Evolutionary conservation across 257 asterid species (phyloP).

Genomic region (Knoxia roxburghii): DNA sequence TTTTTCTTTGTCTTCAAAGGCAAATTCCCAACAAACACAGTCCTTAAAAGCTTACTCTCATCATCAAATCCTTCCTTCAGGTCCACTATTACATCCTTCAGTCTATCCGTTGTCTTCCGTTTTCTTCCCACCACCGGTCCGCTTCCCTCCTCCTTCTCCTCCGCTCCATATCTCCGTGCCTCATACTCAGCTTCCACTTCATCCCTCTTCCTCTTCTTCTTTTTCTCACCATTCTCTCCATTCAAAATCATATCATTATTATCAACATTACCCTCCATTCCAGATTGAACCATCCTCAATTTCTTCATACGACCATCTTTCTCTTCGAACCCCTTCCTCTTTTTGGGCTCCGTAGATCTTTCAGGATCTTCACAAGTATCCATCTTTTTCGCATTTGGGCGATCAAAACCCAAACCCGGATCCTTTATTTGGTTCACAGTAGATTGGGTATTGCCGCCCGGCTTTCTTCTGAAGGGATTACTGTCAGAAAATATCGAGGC

Average conservation of each 20-base stretch:
- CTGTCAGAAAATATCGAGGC: slow-evolving; percentile 58
- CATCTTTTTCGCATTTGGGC: neutral
- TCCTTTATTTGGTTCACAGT: slow-evolving; percentile 8
- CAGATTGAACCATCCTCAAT: slow-evolving; percentile 23
- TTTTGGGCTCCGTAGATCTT: slow-evolving; percentile 26
- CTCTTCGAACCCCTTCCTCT: slow-evolving; percentile 27
- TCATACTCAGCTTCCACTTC: slow-evolving; percentile 88
- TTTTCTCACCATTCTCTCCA: neutral
- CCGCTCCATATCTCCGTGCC: slow-evolving; percentile 51
- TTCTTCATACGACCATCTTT: slow-evolving; percentile 26
- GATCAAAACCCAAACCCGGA: neutral
- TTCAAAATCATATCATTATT: too few relatives aligned
- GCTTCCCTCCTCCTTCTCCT: slow-evolving; percentile 29
- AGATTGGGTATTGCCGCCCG: slow-evolving; percentile 22
- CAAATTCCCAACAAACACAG: slow-evolving; percentile 89
- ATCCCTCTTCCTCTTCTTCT: slow-evolving; percentile 84
- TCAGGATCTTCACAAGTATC: slow-evolving; percentile 17
- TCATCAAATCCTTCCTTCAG: slow-evolving; percentile 87
- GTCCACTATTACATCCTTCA: slow-evolving; percentile 62
- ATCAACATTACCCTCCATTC: neutral
- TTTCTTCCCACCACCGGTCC: slow-evolving; percentile 56
- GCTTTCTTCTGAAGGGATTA: slow-evolving; percentile 69
- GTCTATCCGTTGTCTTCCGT: slow-evolving; percentile 80
- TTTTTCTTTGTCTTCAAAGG: slow-evolving; percentile 81
- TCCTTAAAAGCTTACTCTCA: slow-evolving; percentile 76